Evolutionary conservation across 345 rosid species (phyloP).

Genomic region (Nephelium lappaceum): DNA sequence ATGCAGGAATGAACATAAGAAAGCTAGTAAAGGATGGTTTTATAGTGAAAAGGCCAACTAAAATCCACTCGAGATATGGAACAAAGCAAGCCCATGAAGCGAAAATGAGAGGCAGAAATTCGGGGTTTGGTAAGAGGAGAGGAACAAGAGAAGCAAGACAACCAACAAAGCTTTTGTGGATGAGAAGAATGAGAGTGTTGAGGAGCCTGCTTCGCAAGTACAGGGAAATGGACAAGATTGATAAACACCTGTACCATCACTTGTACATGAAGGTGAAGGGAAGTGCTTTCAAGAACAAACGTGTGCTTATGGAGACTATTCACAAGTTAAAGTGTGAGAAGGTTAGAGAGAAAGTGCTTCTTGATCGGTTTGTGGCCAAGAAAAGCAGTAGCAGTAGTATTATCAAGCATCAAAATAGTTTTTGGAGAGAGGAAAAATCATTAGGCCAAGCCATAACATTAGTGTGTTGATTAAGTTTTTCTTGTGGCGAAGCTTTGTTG

Average conservation of each 20-base stretch:
- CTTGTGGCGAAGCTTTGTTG: no score
- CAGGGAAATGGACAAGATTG: slow-evolving; percentile 16
- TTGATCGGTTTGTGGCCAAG: slow-evolving; percentile 16
- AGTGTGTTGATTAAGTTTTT: neutral
- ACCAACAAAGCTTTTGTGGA: slow-evolving; percentile 18
- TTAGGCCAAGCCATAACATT: neutral
- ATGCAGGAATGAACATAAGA: slow-evolving; percentile 23
- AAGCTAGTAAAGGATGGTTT: slow-evolving; percentile 23
- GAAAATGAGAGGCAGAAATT: slow-evolving; percentile 11
- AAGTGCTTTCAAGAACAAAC: slow-evolving; percentile 22
- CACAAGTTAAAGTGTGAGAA: slow-evolving; percentile 22
- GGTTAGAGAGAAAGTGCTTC: slow-evolving; percentile 1
- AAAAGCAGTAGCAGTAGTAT: neutral
- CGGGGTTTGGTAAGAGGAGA: slow-evolving; percentile 18
- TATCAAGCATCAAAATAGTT: slow-evolving; percentile 4
- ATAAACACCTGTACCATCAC: slow-evolving; percentile 18
- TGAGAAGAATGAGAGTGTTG: slow-evolving; percentile 21
- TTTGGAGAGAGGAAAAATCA: neutral
- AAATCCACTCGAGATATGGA: slow-evolving; percentile 10
- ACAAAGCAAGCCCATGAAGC: neutral
- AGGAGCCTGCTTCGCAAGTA: slow-evolving; percentile 11
- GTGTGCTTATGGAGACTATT: slow-evolving; percentile 21
- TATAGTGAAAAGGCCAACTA: slow-evolving; percentile 12
- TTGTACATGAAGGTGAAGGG: slow-evolving; percentile 26
- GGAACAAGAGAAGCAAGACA: slow-evolving; percentile 28